Evolutionary conservation across 805 yeast genomes (phyloP).

Genomic region (Torulaspora microellipsoides): DNA sequence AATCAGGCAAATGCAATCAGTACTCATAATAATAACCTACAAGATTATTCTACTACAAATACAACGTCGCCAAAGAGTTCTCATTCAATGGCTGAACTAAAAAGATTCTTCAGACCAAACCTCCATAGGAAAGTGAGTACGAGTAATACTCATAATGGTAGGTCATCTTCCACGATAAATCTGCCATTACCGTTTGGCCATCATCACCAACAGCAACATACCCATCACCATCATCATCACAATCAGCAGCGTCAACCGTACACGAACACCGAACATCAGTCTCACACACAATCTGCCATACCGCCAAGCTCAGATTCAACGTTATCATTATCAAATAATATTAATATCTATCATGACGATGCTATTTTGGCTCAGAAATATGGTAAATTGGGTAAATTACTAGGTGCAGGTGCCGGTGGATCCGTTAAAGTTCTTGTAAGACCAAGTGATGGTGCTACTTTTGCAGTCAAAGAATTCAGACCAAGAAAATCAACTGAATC

Average conservation of each 20-base stretch:
- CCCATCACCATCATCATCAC: slow-evolving; percentile 4
- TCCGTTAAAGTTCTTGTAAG: slow-evolving; percentile 69
- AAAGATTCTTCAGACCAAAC: slow-evolving; percentile 62
- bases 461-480: slow-evolving; percentile 82
- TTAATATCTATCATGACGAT: slow-evolving; percentile 45
- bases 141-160: slow-evolving; percentile 2
- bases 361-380: slow-evolving; percentile 55
- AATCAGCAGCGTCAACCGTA: slow-evolving; percentile 3
- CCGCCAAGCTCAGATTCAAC: slow-evolving; percentile 36
- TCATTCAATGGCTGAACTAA: slow-evolving; percentile 64
- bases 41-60: slow-evolving; percentile 4
- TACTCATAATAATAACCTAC: slow-evolving; percentile 1
- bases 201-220: slow-evolving; percentile 1
- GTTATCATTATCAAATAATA: slow-evolving; percentile 31
- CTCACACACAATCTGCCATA: slow-evolving; percentile 35
- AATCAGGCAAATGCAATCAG: background rate
- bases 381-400: slow-evolving; percentile 66
- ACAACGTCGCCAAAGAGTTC: slow-evolving; percentile 25
- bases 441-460: slow-evolving; percentile 62
- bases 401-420: slow-evolving; percentile 89
- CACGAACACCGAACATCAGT: slow-evolving; percentile 19
- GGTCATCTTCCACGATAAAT: slow-evolving; percentile 7
- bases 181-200: slow-evolving; percentile 10
- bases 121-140: slow-evolving; percentile 23
- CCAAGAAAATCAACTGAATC: slow-evolving; percentile 66